These are phyloP conservation scores for Starmerella tilneyi DNA, from an alignment of 805 yeast genomes.

Conservation along the genomic window DNA sequence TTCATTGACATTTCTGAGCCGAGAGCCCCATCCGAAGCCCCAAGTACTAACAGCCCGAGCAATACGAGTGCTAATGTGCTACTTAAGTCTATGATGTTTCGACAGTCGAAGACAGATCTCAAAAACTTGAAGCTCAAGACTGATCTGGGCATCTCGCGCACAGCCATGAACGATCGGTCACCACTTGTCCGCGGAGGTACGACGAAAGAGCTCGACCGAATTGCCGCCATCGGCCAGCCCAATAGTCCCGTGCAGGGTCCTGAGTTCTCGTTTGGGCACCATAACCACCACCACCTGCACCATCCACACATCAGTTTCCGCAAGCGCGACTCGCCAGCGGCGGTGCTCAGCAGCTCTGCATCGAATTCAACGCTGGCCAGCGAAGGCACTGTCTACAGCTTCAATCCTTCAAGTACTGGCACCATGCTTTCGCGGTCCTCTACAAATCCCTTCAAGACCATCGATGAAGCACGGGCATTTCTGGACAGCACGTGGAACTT, in stretches of 20 bases:
- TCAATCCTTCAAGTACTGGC: slow-evolving; percentile 24
- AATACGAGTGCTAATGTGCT: background rate
- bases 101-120: slow-evolving; percentile 28
- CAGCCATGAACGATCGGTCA: slow-evolving; percentile 26
- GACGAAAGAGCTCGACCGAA: slow-evolving; percentile 32
- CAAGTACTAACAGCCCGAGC: background rate
- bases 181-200: slow-evolving; percentile 30
- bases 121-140: slow-evolving; percentile 24
- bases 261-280: slow-evolving; percentile 14
- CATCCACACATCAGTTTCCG: slow-evolving; percentile 30
- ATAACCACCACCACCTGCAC: slow-evolving; percentile 27
- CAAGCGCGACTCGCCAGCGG: slow-evolving; percentile 33
- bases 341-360: slow-evolving; percentile 35
- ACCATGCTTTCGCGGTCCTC: slow-evolving; percentile 25
- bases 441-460: slow-evolving; percentile 25
- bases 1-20: slow-evolving; percentile 14
- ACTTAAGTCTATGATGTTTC: slow-evolving; percentile 31
- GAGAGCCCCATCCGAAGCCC: slow-evolving; percentile 13
- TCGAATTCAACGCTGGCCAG: slow-evolving; percentile 36
- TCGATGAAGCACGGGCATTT: slow-evolving; percentile 32
- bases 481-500: slow-evolving; percentile 44
- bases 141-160: slow-evolving; percentile 26
- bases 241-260: slow-evolving; percentile 15
- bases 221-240: slow-evolving; percentile 30
- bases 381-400: slow-evolving; percentile 36